Base-by-base conservation (phyloP, 768 basidiomycete species). In the Kwoniella europaea region DNA sequence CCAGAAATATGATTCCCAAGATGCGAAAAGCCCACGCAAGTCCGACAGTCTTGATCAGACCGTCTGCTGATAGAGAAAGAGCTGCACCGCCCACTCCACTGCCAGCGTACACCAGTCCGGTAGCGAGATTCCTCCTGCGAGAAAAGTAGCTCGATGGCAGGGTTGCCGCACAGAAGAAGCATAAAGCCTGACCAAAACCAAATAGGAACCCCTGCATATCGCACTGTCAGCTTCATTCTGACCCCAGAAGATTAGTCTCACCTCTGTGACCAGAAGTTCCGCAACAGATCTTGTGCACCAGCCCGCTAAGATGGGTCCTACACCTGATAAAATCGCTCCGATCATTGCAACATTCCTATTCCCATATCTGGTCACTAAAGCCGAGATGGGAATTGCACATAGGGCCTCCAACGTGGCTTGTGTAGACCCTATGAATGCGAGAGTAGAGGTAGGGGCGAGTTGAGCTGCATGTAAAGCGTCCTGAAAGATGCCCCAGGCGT, bases 11-110 rank as follows among this genome's bases (percentile, higher is more conserved):
- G 27, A 78, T 43, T 0, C 73, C 73, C 4, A 77, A n/a, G 13
- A 67, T 59, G n/a, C 81, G 65, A 68, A 82, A 77, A 1, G 76
- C 73, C 79, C 79, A 80, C 4, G 61, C 65, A 4, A 71, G 20
- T 9, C 73, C 74, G 2, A 76, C 35, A 0, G 54, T 59, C 22
- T 73, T 24, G 18, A 78, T 63, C 0, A 80, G 69, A 0, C 65
- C 70, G 4, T 73, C 65, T 0, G 71, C 42, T 10, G 65, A 52
- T 27, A 79, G 60, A 15, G 71, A 65, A 24, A 80, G 54, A 35
- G 76, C 65, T 0, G 75, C 79, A 7, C 75, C 75, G 1, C 81
- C 79, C 4, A 78, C 18, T 0, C 81, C 81, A 0, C 71, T 76
- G 1, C 75, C 76, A 0, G 79, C 70, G 52, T 73, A 78, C 15